phyloP scores from a whole-genome alignment of 495 filamentous ascomycete genomes.

The Xylaria telfairii region DNA sequence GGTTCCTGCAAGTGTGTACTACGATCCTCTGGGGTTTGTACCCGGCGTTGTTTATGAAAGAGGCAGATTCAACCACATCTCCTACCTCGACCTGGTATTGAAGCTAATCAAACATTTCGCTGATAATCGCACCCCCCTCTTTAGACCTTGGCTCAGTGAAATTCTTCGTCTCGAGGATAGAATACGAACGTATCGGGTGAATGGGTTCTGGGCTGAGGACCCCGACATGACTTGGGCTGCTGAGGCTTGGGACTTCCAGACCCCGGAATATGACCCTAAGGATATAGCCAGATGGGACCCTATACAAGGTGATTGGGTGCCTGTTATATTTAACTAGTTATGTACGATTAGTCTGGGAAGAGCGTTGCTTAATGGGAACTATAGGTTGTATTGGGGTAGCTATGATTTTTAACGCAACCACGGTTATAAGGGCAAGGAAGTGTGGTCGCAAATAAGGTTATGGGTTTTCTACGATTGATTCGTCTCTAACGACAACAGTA shows the following conservation, averaged over 20 bases:
- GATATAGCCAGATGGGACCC: not conserved
- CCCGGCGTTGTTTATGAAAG: not conserved
- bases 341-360: not conserved
- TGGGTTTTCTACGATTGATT: not conserved
- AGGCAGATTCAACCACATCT: not conserved
- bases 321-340: not conserved
- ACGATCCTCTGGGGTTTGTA: not conserved
- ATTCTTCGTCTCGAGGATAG: slow-evolving; percentile 16
- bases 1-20: not conserved
- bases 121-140: not conserved
- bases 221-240: not conserved
- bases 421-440: not conserved
- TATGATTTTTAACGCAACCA: not conserved
- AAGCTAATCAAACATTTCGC: not conserved
- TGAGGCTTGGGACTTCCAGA: slow-evolving; percentile 9
- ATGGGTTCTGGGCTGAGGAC: not conserved
- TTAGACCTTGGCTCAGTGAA: slow-evolving; percentile 20
- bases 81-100: slow-evolving; percentile 8
- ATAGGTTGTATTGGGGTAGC: not conserved
- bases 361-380: not conserved
- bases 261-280: slow-evolving; percentile 11
- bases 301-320: not conserved
- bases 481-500: not conserved
- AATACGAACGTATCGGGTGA: not conserved
- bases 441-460: not conserved